These are phyloP conservation scores for Boletus vinaceobasis DNA, from an alignment of 768 basidiomycete genomes.

Conservation along the genomic window DNA sequence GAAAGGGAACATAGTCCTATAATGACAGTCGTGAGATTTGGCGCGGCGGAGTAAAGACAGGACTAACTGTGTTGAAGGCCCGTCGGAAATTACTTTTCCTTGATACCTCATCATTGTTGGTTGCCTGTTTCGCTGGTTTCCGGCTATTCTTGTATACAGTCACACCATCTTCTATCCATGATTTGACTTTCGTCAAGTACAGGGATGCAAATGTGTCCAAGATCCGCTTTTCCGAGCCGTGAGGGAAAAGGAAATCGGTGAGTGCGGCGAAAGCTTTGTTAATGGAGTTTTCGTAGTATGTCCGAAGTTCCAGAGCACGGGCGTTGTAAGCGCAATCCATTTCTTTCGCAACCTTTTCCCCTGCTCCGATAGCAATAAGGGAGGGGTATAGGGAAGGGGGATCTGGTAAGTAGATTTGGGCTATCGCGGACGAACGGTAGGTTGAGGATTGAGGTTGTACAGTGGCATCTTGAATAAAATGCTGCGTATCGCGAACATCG, in stretches of 20 bases:
- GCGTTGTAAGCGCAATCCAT: conserved; percentile 2
- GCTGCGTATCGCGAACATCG: not conserved
- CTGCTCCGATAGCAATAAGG: not conserved
- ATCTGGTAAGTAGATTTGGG: not conserved
- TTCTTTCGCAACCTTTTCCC: not conserved
- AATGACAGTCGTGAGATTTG: not conserved
- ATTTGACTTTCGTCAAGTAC: not conserved
- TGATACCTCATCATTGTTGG: not conserved
- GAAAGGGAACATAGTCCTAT: not conserved
- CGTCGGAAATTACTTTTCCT: not conserved
- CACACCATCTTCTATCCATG: not conserved
- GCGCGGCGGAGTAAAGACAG: not conserved
- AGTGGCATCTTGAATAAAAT: not conserved
- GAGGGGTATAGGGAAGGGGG: not conserved
- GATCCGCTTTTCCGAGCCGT: not conserved
- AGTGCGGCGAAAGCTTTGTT: not conserved
- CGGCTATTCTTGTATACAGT: not conserved
- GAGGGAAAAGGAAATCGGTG: not conserved
- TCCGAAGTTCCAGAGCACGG: conserved; percentile 5
- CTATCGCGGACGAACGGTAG: not conserved
- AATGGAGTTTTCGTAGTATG: not conserved
- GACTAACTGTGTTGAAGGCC: not conserved
- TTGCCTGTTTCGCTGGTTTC: not conserved
- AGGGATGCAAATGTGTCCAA: not conserved
- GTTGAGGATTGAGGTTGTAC: not conserved